Evolutionary conservation across 371 early-diverging fungal genomes (phyloP), one percentile per base, ranked within the genome.

Genomic region (Aphelidium insulamus): DNA sequence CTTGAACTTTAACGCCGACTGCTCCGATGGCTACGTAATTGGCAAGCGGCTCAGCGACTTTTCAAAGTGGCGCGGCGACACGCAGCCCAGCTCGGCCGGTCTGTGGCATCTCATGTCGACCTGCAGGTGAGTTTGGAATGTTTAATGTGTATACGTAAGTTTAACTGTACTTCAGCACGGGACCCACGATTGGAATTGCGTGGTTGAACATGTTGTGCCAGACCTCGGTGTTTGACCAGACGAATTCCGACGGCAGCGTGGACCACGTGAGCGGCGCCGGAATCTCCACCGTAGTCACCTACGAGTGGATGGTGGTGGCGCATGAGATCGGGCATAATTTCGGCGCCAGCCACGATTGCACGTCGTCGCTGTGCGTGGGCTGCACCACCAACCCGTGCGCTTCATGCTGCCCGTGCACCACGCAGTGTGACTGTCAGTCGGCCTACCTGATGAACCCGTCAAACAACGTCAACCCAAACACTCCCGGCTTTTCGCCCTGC

Each of bases 51-150:
- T 94, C 14, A 73, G 67, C 40, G 91, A 86, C 43, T 94, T 94
- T 48, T 74, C 78, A 31, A 26, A 48, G 11, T 94, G 95, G 95
- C 57, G 92, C 39, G 83, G 79, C 6, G 51, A 43, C 12, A 51
- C 43, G 21, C 49, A 43, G 5, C 44, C 52, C 15, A 82, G 81
- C 52, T 64, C 72, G 9, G 73, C 77, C 1, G 86, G 86, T 5
- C 45, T 91, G 23, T 94, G 91, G 90, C 91, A 90, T 52, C 54
- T 91, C 30, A 68, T 92, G n/a, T n/a, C n/a, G n/a, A n/a, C n/a
- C n/a, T n/a, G n/a, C n/a, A n/a, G n/a, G n/a, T n/a, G n/a, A n/a
- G n/a, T n/a, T n/a, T n/a, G n/a, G n/a, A n/a, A n/a, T n/a, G n/a
- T n/a, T n/a, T n/a, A n/a, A n/a, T n/a, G n/a, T n/a, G n/a, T n/a